Conservation (phyloP, 2,329 filamentous ascomycete species). For the Dothistroma septosporum region DNA sequence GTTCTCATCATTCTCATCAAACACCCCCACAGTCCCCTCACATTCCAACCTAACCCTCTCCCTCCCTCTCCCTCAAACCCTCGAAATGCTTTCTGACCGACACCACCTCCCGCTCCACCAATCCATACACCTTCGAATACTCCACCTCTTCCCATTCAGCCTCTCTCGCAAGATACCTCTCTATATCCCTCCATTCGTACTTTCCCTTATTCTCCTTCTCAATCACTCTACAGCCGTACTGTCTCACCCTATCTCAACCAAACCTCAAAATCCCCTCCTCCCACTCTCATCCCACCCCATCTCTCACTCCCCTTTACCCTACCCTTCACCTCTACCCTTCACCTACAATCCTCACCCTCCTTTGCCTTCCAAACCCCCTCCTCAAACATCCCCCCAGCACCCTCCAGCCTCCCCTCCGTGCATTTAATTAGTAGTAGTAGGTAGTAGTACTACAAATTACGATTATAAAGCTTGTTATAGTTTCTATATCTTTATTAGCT, state of each 20-base stretch:
- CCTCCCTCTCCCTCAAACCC: background rate
- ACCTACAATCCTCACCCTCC: background rate
- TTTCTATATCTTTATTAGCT: background rate
- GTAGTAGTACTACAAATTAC: background rate
- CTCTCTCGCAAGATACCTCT: background rate
- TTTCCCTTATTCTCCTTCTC: background rate
- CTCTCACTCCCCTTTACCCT: background rate
- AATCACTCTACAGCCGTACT: background rate
- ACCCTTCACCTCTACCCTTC: background rate
- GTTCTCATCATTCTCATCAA: no score
- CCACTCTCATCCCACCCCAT: background rate
- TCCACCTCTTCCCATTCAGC: background rate
- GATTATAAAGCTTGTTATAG: no score
- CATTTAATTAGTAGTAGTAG: no score
- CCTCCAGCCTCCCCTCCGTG: background rate
- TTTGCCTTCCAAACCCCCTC: background rate
- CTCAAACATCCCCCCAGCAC: background rate
- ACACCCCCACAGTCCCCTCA: no score
- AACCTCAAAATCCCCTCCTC: background rate
- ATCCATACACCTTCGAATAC: background rate
- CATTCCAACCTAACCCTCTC: no score
- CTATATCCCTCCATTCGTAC: background rate
- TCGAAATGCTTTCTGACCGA: background rate
- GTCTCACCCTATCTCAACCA: no score
- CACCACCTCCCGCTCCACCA: background rate